A percentile compares a stretch with the other conserved stretches of the same genome.
phyloP scores from a whole-genome alignment of 2,329 filamentous ascomycete genomes.

The Aureobasidium sp. region DNA sequence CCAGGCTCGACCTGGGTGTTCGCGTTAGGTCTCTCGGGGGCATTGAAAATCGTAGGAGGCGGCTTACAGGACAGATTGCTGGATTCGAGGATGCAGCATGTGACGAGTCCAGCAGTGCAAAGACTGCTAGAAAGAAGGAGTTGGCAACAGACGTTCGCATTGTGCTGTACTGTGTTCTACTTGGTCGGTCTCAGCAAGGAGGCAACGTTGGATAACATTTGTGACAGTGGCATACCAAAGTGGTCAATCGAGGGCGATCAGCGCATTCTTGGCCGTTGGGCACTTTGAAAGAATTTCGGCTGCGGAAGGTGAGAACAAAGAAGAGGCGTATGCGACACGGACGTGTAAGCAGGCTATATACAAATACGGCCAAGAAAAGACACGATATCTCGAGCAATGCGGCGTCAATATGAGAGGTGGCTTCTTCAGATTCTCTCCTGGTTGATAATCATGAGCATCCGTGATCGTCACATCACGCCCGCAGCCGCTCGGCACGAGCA shows the following conservation, averaged over 20 bases:
- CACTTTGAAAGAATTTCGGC: conserved; percentile 3
- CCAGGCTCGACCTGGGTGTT: conserved; percentile 70
- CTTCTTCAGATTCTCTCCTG: conserved; percentile 3
- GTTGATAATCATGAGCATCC: conserved; percentile 11
- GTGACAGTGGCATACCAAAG: background rate
- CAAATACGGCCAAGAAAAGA: background rate
- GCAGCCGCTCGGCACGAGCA: background rate
- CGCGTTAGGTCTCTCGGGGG: conserved; percentile 29
- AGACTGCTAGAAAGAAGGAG: conserved; percentile 55
- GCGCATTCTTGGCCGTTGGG: conserved; percentile 10
- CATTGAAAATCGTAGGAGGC: conserved; percentile 19
- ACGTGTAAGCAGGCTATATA: background rate
- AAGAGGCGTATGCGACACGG: background rate
- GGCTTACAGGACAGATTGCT: conserved; percentile 52
- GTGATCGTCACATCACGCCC: background rate
- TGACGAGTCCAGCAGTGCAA: conserved; percentile 45
- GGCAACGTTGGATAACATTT: background rate
- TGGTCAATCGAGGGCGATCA: conserved; percentile 1
- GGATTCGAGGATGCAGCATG: conserved; percentile 30
- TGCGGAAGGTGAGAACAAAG: conserved; percentile 4
- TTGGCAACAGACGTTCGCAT: conserved; percentile 22
- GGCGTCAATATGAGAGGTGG: conserved; percentile 8
- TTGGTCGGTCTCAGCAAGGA: background rate
- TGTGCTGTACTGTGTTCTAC: background rate
- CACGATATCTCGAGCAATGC: background rate